A percentile compares a stretch with the other conserved stretches of the same genome.
Conservation (phyloP, 192 early-diverging fungal genomes). For the Helicostylum pulchrum region DNA sequence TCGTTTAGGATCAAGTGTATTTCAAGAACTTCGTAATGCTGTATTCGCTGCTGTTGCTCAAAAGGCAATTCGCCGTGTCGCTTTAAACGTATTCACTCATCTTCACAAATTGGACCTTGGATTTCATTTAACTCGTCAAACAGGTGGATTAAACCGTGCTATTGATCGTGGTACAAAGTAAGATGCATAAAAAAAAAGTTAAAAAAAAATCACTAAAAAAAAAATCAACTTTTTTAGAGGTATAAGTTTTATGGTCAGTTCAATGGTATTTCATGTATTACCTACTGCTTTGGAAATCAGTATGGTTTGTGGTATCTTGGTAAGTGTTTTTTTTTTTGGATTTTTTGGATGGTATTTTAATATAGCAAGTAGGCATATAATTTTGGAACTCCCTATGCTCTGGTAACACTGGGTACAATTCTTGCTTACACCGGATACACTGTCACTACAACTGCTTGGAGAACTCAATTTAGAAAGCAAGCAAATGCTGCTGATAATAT, state of each 20-base stretch:
- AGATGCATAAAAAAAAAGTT: constrained; percentile 25
- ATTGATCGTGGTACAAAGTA: constrained; percentile 90
- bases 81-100: constrained; percentile 88
- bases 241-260: constrained; percentile 94
- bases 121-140: constrained; percentile 93
- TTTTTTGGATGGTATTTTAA: constrained; percentile 35
- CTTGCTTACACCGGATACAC: constrained; percentile 82
- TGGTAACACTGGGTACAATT: constrained; percentile 64
- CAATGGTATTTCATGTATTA: constrained; percentile 92
- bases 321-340: constrained; percentile 24
- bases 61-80: constrained; percentile 85
- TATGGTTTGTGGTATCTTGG: constrained; percentile 92
- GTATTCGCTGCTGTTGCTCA: constrained; percentile 93
- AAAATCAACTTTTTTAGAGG: constrained; percentile 47
- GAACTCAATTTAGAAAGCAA: constrained; percentile 76
- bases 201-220: constrained; percentile 15
- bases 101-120: constrained; percentile 82
- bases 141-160: constrained; percentile 93
- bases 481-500: constrained; percentile 97
- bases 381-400: constrained; percentile 53
- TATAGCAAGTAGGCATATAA: constrained; percentile 38
- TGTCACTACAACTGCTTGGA: constrained; percentile 84
- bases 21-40: constrained; percentile 91
- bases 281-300: constrained; percentile 94
- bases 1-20: constrained; percentile 72